These are phyloP conservation scores for Jatropha podagrica DNA, from an alignment of 441 rosid genomes.

Conservation along the genomic window DNA sequence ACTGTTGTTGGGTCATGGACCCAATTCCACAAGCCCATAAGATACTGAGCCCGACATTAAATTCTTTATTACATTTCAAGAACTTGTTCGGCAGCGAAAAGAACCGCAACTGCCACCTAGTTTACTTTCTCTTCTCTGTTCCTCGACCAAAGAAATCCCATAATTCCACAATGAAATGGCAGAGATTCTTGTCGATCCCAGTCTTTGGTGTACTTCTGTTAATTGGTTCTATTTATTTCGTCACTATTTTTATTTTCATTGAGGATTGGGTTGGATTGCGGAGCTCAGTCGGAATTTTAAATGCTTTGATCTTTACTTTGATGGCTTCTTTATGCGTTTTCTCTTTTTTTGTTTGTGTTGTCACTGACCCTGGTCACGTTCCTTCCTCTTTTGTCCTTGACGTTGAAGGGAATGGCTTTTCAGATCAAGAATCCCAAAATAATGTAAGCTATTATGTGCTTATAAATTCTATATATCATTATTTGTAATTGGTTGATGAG, in stretches of 20 bases:
- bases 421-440: constrained; percentile 41
- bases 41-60: background rate
- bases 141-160: background rate
- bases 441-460: constrained; percentile 37
- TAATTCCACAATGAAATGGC: constrained; percentile 46
- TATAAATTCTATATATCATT: background rate
- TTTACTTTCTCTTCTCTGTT: background rate
- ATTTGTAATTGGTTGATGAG: constrained; percentile 19
- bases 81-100: background rate
- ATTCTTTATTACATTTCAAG: background rate
- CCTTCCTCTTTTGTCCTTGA: constrained; percentile 69
- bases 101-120: background rate
- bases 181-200: constrained; percentile 61
- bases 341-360: constrained; percentile 53
- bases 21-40: background rate
- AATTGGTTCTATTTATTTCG: constrained; percentile 62
- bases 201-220: constrained; percentile 44
- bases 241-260: constrained; percentile 60
- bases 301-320: constrained; percentile 51
- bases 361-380: constrained; percentile 71
- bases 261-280: constrained; percentile 64
- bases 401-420: constrained; percentile 44
- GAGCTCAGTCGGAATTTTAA: constrained; percentile 59
- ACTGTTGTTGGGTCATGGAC: background rate
- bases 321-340: constrained; percentile 51